phyloP scores from a whole-genome alignment of 495 filamentous ascomycete species.

The Hyaloscypha hepaticicola region DNA sequence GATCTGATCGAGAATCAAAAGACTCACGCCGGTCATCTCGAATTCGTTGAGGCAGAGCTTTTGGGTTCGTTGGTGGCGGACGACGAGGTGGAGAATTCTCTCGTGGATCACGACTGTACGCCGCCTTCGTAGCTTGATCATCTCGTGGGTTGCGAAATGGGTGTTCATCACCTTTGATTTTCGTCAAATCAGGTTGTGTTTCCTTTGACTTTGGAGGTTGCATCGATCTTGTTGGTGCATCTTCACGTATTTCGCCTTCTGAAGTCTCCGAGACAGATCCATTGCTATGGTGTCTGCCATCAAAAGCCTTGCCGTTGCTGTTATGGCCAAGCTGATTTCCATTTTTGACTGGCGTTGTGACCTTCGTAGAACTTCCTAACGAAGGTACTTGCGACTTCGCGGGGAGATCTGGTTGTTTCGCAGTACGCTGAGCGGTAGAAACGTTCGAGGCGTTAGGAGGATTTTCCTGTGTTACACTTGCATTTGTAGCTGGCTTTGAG shows the following conservation, averaged over 20 bases:
- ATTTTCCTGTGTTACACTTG: constrained; percentile 21
- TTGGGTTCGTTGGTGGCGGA: constrained; percentile 8
- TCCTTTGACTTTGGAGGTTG: constrained; percentile 17
- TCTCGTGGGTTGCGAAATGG: constrained; percentile 8
- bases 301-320: constrained; percentile 3
- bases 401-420: not conserved
- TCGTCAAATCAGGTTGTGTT: not conserved
- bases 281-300: constrained; percentile 13
- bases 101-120: constrained; percentile 2
- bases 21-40: constrained; percentile 18
- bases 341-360: constrained; percentile 13
- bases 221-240: constrained; percentile 9
- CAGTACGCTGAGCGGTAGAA: constrained; percentile 1
- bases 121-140: not conserved
- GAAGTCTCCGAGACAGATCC: constrained; percentile 24
- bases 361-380: constrained; percentile 28
- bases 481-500: constrained; percentile 13
- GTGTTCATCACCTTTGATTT: constrained; percentile 9
- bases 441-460: not conserved
- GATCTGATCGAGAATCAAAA: constrained; percentile 12
- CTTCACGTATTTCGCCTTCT: constrained; percentile 33
- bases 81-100: constrained; percentile 14
- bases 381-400: constrained; percentile 28
- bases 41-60: constrained; percentile 6
- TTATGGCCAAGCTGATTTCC: constrained; percentile 8